These are phyloP conservation scores for Penicillium sp. DNA, from an alignment of 2,329 filamentous ascomycete species.

Conservation along the genomic window DNA sequence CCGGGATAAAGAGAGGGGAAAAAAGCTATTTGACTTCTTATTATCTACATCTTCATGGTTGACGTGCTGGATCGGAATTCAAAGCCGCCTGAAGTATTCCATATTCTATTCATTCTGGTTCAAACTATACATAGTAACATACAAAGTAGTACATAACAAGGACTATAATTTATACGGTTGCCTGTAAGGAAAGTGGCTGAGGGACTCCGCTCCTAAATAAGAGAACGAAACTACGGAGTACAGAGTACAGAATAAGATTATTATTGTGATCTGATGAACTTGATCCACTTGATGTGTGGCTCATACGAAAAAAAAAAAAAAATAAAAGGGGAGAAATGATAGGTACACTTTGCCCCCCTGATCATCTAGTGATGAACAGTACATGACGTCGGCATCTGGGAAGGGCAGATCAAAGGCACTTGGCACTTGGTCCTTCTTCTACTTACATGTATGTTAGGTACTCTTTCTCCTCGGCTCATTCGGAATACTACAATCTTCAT, in stretches of 20 bases:
- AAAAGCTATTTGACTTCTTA: neutral
- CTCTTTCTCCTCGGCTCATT: neutral
- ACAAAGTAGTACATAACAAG: neutral
- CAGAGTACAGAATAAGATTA: neutral
- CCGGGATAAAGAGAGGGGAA: constrained; percentile 6
- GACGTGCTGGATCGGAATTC: constrained; percentile 10
- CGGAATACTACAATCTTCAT: neutral
- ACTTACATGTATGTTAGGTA: too few species aligned
- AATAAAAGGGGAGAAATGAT: neutral
- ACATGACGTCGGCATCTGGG: constrained; percentile 21
- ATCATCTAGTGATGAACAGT: constrained; percentile 16
- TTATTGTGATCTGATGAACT: neutral
- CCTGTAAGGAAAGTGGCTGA: constrained; percentile 15
- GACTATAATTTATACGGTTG: constrained; percentile 15
- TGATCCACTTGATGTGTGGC: constrained; percentile 23
- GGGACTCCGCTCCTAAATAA: neutral
- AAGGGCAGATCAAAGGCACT: neutral
- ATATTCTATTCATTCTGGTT: neutral
- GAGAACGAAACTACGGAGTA: neutral
- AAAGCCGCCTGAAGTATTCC: neutral
- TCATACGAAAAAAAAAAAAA: neutral
- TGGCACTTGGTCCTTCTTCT: neutral
- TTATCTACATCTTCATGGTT: constrained; percentile 1
- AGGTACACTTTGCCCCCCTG: constrained; percentile 9
- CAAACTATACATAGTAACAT: neutral